Conservation (phyloP, 257 asterid species). For the Prunella vulgaris region DNA sequence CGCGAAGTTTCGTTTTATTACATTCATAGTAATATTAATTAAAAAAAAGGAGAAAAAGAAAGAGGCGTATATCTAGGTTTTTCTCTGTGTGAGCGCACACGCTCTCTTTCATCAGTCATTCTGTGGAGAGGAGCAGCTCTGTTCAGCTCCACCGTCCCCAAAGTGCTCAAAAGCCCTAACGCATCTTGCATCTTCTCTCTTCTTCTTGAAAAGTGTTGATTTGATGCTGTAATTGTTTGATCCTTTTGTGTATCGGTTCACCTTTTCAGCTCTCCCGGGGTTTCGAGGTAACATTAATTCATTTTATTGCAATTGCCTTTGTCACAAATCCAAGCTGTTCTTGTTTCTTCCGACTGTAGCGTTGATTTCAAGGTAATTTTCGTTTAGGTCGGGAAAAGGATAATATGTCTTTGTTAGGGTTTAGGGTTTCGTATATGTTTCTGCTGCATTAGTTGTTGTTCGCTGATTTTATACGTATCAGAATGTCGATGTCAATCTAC, state of each 20-base stretch:
- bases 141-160: slow-evolving; percentile 27
- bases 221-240: slow-evolving; percentile 10
- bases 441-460: slow-evolving; percentile 6
- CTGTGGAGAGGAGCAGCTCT: slow-evolving; percentile 37
- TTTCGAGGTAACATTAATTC: slow-evolving; percentile 1
- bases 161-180: slow-evolving; percentile 31
- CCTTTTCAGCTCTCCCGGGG: neutral
- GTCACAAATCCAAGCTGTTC: neutral
- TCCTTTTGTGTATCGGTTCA: neutral
- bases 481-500: neutral
- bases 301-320: neutral
- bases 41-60: neutral
- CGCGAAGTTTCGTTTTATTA: no score
- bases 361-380: neutral
- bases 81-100: slow-evolving; percentile 1
- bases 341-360: neutral
- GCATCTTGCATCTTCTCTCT: neutral
- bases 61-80: slow-evolving; percentile 20
- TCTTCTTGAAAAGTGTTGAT: neutral
- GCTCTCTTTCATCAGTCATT: slow-evolving; percentile 12
- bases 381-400: neutral
- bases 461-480: neutral
- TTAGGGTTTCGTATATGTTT: slow-evolving; percentile 19
- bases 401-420: slow-evolving; percentile 9
- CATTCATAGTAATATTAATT: neutral